Evolutionary conservation across 169 alveolate species (phyloP), one percentile per base, ranked within the genome.

Genomic region (Cryptosporidium parvum): DNA sequence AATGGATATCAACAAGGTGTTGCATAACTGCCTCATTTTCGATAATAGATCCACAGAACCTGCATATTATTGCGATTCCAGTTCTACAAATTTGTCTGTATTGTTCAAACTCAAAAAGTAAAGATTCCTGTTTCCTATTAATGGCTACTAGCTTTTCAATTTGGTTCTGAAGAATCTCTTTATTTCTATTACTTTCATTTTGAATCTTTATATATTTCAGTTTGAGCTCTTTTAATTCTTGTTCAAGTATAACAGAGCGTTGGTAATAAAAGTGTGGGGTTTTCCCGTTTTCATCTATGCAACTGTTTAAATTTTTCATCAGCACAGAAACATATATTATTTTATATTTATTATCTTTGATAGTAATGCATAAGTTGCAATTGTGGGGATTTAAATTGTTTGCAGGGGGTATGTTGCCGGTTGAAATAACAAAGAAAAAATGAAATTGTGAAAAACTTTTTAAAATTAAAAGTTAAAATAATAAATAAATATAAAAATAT

Each of bases 191-290:
- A 44, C 65, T 65, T 67, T 80, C 89, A 61, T 45, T 62, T 62
- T 62, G 29, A 14, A 62, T 6, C 67, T 62, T 80, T 18, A n/a
- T 80, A 23, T 29, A 39, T 26, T 62, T 42, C 18, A 80, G 48
- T 56, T 62, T 16, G 33, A 62, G 5, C 31, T 48, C 56, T 62
- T 65, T 80, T 23, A 80, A 51, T 39, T 80, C 89, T 39, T 80
- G 80, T 62, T 80, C 89, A 37, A 80, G 75, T 48, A 37, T 33
- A 18, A 80, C 75, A 21, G 75, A 80, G 3, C 89, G 37, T 59
- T 80, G 75, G 39, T 80, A 80, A 65, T 80, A 80, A 51, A 44
- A 65, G 70, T 80, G 89, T 21, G 89, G 89, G 16, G 89, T 80
- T 21, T 80, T 62, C 23, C 59, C 89, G 35, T 23, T 62, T 42